A percentile compares a stretch with the other conserved stretches of the same genome.
Evolutionary conservation across 202 grass and related monocot species (phyloP).

Genomic region (Schoenoplectus triqueter): DNA sequence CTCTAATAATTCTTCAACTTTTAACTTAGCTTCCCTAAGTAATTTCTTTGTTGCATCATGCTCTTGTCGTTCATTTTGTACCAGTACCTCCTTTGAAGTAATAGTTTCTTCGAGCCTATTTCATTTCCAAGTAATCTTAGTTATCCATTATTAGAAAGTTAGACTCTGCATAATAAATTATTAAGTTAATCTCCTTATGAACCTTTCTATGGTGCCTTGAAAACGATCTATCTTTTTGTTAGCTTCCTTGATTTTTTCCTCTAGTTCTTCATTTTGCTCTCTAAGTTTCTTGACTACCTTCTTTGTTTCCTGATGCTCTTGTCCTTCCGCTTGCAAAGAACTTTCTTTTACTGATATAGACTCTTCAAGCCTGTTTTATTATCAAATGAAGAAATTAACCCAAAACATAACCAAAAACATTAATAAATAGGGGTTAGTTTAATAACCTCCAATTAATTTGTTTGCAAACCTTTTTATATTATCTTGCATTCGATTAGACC

Average conservation of each 20-base stretch:
- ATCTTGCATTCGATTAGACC: slow-evolving; percentile 61
- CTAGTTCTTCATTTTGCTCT: slow-evolving; percentile 66
- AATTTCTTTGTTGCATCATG: slow-evolving; percentile 65
- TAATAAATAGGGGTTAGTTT: slow-evolving; percentile 28
- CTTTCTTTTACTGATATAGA: slow-evolving; percentile 56
- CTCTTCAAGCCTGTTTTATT: slow-evolving; percentile 72
- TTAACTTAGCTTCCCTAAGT: slow-evolving; percentile 56
- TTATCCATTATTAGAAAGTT: slow-evolving; percentile 30
- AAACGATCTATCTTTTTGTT: slow-evolving; percentile 72
- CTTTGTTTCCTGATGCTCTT: slow-evolving; percentile 53
- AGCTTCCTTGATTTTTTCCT: slow-evolving; percentile 58
- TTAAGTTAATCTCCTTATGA: slow-evolving; percentile 35
- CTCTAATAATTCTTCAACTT: slow-evolving; percentile 53
- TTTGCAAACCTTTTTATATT: slow-evolving; percentile 59
- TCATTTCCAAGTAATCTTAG: slow-evolving; percentile 36
- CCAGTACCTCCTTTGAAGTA: slow-evolving; percentile 56
- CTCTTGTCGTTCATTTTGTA: slow-evolving; percentile 61
- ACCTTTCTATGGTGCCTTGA: slow-evolving; percentile 73
- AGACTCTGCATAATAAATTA: slow-evolving; percentile 41
- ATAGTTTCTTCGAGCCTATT: slow-evolving; percentile 81
- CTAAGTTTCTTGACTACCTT: slow-evolving; percentile 57
- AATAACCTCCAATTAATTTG: slow-evolving; percentile 32
- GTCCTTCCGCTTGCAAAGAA: slow-evolving; percentile 56
- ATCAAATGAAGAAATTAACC: slow-evolving; percentile 37
- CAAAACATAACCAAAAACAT: neutral